Evolutionary conservation across 768 basidiomycete species (phyloP).

Genomic region (Lactifluus rugatus): DNA sequence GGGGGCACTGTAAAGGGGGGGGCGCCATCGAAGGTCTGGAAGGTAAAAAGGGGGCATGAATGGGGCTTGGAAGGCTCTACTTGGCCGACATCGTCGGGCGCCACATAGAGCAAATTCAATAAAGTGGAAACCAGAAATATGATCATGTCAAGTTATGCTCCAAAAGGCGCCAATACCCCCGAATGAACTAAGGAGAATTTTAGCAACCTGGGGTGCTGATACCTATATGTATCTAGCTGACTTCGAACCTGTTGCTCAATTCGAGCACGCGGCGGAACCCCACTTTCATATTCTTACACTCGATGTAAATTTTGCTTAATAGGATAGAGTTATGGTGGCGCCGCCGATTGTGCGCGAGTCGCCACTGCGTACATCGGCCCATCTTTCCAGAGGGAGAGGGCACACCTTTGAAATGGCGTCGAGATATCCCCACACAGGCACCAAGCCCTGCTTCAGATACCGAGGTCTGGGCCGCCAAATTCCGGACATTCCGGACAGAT

Average conservation of each 20-base stretch:
- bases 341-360: neutral
- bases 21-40: neutral
- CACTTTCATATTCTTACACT: neutral
- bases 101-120: neutral
- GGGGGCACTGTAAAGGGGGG: neutral
- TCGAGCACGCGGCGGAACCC: neutral
- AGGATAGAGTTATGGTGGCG: neutral
- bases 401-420: neutral
- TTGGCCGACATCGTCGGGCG: neutral
- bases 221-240: neutral
- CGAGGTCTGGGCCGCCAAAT: conserved; percentile 3
- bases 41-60: neutral
- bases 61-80: neutral
- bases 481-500: neutral
- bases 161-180: conserved; percentile 2
- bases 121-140: neutral
- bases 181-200: neutral
- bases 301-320: neutral
- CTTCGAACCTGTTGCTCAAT: neutral
- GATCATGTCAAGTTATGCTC: neutral
- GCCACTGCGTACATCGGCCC: neutral
- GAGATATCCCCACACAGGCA: conserved; percentile 9
- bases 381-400: neutral
- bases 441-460: neutral
- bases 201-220: neutral